These are phyloP conservation scores for Arctium minus DNA, from an alignment of 129 eudicot species.

Conservation along the genomic window DNA sequence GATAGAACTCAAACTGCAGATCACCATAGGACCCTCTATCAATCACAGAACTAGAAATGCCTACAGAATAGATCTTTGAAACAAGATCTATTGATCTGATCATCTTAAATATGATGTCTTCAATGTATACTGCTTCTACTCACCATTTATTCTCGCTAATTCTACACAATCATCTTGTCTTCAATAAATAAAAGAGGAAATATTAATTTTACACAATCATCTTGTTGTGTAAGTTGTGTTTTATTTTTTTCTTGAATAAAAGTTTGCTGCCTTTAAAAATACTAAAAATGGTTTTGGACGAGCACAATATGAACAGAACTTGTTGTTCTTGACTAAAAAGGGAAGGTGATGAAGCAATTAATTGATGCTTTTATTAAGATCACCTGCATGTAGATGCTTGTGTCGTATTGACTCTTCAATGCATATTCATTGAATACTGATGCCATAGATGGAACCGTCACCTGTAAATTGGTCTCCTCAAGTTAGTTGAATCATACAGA, in stretches of 20 bases:
- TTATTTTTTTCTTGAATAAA: too few relatives aligned
- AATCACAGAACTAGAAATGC: too few relatives aligned
- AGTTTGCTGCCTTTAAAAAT: too few relatives aligned
- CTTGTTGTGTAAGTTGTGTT: too few relatives aligned
- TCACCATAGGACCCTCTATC: too few relatives aligned
- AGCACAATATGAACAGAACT: neutral
- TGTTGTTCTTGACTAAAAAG: neutral
- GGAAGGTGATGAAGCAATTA: neutral
- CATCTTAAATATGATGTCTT: neutral
- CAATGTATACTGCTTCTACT: neutral
- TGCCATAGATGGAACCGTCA: constrained; percentile 99
- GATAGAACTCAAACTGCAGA: too few relatives aligned
- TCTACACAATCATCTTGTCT: neutral
- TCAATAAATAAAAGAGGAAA: neutral
- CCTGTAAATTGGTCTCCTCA: constrained; percentile 49
- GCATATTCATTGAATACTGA: constrained; percentile 99
- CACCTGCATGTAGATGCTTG: constrained; percentile 99
- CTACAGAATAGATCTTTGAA: too few relatives aligned
- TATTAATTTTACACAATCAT: too few relatives aligned
- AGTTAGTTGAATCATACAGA: constrained; percentile 20
- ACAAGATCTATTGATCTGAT: too few relatives aligned
- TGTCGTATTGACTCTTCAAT: constrained; percentile 94
- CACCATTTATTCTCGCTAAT: neutral
- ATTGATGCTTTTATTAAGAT: constrained; percentile 7
- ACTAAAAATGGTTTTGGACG: neutral